Base-by-base conservation (phyloP, 306 rosid species). In the Prosopis cineraria region DNA sequence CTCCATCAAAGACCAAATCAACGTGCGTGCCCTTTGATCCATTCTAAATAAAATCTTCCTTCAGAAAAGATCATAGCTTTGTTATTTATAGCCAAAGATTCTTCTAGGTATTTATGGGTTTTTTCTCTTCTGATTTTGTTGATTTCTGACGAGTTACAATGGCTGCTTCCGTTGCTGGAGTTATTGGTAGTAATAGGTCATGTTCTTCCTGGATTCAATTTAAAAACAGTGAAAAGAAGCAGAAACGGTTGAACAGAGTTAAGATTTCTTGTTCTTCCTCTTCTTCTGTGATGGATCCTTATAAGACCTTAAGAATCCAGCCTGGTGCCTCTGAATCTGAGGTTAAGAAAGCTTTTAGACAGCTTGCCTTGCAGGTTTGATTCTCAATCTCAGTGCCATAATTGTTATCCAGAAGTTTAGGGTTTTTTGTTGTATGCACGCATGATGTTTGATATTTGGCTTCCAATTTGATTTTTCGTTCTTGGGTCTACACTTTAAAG, bases 331-430 rank as follows among this genome's bases (percentile, higher is more conserved):
- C 97, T 64, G 88, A 87, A 90, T 78, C 88, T 39, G 93, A 92
- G 82, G 91, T 92, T 77, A 87, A 82, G 89, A 92, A 88, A 77
- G 93, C 95, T n/a, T 92, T 90, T 56, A 73, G 97, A 67, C 83
- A 83, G 44, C 97, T 92, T 45, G 94, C 97, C 74, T 78, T 92
- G 43, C 88, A 86, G 93, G 97, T 85, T 66, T 52, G 79, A 67
- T 64, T 43, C 47, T 47, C 22, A 33, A 10, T 36, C 41, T 29
- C 22, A 37, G 2, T 66, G 29, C 19, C 17, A 12, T 22, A 3
- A 37, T 10, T 37, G 6, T 66, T 66, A 39, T 37, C 24, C 13
- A 7, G n/a, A 66, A 66, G 48, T 39, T 66, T 4, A 19, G 17
- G 48, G 48, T 10, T 66, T 66, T 37, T 66, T 37, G 25, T 17